phyloP scores from a whole-genome alignment of 2,329 filamentous ascomycete genomes.

The Drechslerella coelobrocha region DNA sequence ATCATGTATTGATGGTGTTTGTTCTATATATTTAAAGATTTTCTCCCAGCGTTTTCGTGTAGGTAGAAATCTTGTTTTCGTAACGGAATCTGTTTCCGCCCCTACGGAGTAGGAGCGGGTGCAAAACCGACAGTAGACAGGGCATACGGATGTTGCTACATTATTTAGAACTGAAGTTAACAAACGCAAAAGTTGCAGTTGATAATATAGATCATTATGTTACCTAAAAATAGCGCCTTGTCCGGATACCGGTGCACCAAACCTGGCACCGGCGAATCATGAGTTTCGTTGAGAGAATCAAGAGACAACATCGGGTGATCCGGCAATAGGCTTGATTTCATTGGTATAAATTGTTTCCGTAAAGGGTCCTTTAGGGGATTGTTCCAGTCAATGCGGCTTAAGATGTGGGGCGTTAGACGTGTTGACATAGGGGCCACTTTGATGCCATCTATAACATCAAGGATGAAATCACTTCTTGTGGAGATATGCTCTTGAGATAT shows the following conservation, averaged over 20 bases:
- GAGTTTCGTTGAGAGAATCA: constrained; percentile 67
- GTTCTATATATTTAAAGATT: constrained; percentile 66
- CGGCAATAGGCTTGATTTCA: constrained; percentile 63
- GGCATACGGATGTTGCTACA: constrained; percentile 67
- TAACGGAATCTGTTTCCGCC: constrained; percentile 63
- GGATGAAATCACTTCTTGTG: constrained; percentile 64
- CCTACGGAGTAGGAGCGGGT: constrained; percentile 69
- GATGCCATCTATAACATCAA: constrained; percentile 65
- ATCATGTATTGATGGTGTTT: constrained; percentile 63
- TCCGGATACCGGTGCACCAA: constrained; percentile 71
- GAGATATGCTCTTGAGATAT: constrained; percentile 57
- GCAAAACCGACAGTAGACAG: constrained; percentile 70
- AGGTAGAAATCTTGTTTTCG: constrained; percentile 61
- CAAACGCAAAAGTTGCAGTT: neutral
- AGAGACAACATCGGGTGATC: constrained; percentile 66
- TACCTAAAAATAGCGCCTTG: constrained; percentile 69
- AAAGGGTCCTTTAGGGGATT: constrained; percentile 68
- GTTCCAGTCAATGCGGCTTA: constrained; percentile 68
- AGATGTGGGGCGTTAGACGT: constrained; percentile 67
- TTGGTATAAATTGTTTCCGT: constrained; percentile 67
- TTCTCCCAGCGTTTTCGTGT: constrained; percentile 63
- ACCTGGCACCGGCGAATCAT: constrained; percentile 65
- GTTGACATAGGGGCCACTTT: constrained; percentile 67
- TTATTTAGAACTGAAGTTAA: neutral
- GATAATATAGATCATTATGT: constrained; percentile 51